Conservation (phyloP, 768 basidiomycete genomes). For the Tulasnella sp. region DNA sequence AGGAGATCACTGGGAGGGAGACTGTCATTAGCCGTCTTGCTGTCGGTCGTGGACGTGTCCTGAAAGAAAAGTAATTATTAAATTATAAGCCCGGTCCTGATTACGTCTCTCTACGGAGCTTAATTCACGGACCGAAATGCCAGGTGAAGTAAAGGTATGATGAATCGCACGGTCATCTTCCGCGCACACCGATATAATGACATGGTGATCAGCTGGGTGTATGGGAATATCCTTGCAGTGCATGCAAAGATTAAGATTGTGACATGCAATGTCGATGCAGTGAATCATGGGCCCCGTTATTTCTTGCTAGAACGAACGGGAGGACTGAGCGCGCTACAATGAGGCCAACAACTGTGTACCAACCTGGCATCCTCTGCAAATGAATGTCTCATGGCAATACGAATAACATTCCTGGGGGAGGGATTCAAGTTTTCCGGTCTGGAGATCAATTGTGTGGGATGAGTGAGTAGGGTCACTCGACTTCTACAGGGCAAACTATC, state of each 20-base stretch:
- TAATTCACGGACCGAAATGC: not conserved
- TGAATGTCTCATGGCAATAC: not conserved
- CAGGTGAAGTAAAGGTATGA: not conserved
- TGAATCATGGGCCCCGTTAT: not conserved
- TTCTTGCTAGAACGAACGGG: not conserved
- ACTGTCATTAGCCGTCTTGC: not conserved
- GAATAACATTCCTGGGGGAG: not conserved
- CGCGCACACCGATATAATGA: conserved; percentile 1
- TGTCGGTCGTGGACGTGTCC: not conserved
- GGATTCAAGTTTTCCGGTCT: not conserved
- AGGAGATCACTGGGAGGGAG: not conserved
- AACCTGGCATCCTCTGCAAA: not conserved
- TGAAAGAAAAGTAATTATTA: not conserved
- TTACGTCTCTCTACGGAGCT: not conserved
- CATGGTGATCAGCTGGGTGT: not conserved
- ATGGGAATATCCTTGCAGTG: not conserved
- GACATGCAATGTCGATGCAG: conserved; percentile 20
- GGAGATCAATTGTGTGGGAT: not conserved
- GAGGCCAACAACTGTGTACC: not conserved
- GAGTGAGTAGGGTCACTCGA: not conserved
- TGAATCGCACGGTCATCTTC: not conserved
- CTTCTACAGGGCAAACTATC: not conserved
- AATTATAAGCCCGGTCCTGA: not conserved
- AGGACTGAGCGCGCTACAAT: not conserved
- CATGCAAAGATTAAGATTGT: not conserved